Conservation (phyloP, 495 filamentous ascomycete genomes). For the Penicillium arizonense region DNA sequence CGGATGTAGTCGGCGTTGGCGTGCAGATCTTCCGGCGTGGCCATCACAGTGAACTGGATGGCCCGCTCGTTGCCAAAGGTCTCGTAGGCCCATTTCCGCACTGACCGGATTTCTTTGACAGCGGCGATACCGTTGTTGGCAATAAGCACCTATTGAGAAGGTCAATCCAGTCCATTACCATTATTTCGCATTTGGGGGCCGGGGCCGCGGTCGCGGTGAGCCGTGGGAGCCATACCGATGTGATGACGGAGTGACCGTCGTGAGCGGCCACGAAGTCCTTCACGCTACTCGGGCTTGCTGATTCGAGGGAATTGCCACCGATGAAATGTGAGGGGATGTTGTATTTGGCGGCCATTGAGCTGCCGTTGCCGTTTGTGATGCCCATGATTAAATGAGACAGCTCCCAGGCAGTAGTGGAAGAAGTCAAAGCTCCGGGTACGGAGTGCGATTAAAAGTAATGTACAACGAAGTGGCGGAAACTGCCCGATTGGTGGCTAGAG, state of each 20-base stretch:
- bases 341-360: slow-evolving; percentile 70
- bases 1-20: slow-evolving; percentile 99
- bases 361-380: slow-evolving; percentile 46
- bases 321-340: slow-evolving; percentile 90
- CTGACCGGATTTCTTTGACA: slow-evolving; percentile 97
- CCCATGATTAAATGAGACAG: slow-evolving; percentile 37
- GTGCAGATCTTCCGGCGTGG: slow-evolving; percentile 95
- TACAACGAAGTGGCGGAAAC: slow-evolving; percentile 16
- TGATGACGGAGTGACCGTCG: slow-evolving; percentile 96
- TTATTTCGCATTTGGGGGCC: not conserved
- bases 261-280: slow-evolving; percentile 92
- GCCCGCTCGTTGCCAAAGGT: slow-evolving; percentile 97
- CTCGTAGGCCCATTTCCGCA: slow-evolving; percentile 99
- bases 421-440: not conserved
- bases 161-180: not conserved
- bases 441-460: slow-evolving; percentile 21
- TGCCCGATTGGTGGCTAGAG: slow-evolving; percentile 8
- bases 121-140: slow-evolving; percentile 99
- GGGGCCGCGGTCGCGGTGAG: not conserved
- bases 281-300: slow-evolving; percentile 73
- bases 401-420: slow-evolving; percentile 18
- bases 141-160: slow-evolving; percentile 77
- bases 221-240: slow-evolving; percentile 63
- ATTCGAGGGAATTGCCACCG: slow-evolving; percentile 82
- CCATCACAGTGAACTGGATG: slow-evolving; percentile 99